These are phyloP conservation scores for Triticum turgidum DNA, from an alignment of 176 grass and related monocot genomes.

Conservation along the genomic window DNA sequence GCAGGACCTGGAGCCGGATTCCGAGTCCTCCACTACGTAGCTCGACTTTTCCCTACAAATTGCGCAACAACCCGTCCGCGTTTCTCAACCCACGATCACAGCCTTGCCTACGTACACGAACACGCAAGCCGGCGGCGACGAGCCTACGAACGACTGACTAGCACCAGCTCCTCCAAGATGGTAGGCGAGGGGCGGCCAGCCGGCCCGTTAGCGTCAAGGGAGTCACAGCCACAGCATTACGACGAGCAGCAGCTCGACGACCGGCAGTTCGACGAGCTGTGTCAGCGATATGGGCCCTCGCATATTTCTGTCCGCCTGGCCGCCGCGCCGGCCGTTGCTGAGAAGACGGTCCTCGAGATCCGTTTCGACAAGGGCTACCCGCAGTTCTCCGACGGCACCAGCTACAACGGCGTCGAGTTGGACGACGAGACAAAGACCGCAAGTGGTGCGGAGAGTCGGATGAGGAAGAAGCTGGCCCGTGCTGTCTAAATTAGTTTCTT, in stretches of 20 bases:
- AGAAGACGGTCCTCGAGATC: neutral
- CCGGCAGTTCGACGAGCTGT: neutral
- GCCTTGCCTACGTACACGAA: neutral
- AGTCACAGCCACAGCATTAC: no score
- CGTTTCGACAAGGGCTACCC: neutral
- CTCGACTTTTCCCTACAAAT: neutral
- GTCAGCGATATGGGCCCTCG: neutral
- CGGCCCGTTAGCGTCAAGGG: no score
- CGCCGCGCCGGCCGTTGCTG: neutral
- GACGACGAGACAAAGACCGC: neutral
- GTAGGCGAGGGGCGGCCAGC: no score
- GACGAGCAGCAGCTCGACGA: neutral
- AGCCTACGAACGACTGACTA: no score
- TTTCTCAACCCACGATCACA: neutral
- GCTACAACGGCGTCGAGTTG: neutral
- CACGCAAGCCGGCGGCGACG: neutral
- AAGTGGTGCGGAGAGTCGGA: neutral
- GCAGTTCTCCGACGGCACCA: neutral
- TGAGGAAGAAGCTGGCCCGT: no score
- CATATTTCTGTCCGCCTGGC: neutral
- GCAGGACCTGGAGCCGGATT: neutral
- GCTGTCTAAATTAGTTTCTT: no score
- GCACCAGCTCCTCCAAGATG: neutral
- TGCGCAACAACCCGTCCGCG: neutral
- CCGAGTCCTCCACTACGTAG: neutral